Percentiles rank a stretch among this genome's conserved stretches.
phyloP scores from a whole-genome alignment of 805 yeast genomes.

The Zygotorulaspora chibaensis region DNA sequence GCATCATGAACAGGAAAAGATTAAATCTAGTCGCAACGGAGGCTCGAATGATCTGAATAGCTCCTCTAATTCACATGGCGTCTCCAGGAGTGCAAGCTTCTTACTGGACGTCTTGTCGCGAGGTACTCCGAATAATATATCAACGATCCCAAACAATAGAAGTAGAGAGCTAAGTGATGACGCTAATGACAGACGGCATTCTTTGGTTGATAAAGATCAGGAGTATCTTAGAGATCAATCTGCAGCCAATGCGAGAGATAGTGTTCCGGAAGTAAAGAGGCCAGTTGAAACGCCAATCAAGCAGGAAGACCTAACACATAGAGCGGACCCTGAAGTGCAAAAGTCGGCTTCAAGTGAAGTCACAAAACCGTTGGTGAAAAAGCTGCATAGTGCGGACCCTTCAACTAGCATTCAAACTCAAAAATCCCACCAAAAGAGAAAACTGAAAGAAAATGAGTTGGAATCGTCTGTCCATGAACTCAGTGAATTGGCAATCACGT shows the following conservation, averaged over 20 bases:
- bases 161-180: background rate
- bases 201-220: background rate
- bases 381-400: background rate
- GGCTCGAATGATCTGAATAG: slow-evolving; percentile 78
- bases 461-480: slow-evolving; percentile 71
- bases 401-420: slow-evolving; percentile 3
- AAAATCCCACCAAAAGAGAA: slow-evolving; percentile 54
- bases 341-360: background rate
- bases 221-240: too few species aligned
- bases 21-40: slow-evolving; percentile 40
- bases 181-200: background rate
- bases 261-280: too few species aligned
- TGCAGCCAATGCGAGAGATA: too few species aligned
- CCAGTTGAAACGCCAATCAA: too few species aligned
- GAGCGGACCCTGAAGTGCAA: background rate
- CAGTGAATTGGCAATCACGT: slow-evolving; percentile 56
- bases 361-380: background rate
- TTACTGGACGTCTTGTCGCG: slow-evolving; percentile 5
- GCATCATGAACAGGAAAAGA: slow-evolving; percentile 48
- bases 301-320: too few species aligned
- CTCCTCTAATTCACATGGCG: slow-evolving; percentile 57
- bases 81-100: slow-evolving; percentile 9
- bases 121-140: background rate
- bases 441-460: slow-evolving; percentile 86
- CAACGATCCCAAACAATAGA: background rate